Base-by-base conservation (phyloP, 2,329 filamentous ascomycete species). In the Aspergillus melleus region DNA sequence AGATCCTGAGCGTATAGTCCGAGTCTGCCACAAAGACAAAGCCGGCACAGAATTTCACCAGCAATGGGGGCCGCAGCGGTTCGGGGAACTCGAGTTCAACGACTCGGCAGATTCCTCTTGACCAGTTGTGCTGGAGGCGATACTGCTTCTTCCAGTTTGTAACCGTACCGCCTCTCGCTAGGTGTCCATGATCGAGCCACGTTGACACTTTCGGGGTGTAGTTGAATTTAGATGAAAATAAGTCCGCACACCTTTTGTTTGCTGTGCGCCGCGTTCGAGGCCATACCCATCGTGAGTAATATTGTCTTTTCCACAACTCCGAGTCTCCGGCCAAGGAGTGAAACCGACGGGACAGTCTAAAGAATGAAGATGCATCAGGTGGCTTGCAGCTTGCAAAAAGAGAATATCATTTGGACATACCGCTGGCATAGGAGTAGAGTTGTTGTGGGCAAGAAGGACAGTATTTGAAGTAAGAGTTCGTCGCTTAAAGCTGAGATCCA, bases 141-240 rank as follows among this genome's bases (percentile, higher is more conserved):
- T 96, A 98, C 69, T 95, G 90, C 62, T 86, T 84, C 79, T 96
- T 96, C 93, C 93, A 97, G 70, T 95, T 86, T 51, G 85, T 88
- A 20, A 77, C 70, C 6, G 72, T 74, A 12, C 80, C 81, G 60
- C 77, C 76, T 57, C 76, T 77, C 22, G 89, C 81, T 8, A 85
- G 70, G 60, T 84, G 80, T 42, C 83, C 79, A 62, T 89, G 85
- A 54, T 87, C 84, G 36, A 86, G 74, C 87, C 87, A 89, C 72
- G 80, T 84, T 12, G 85, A 84, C 9, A 83, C 70, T 57, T 80
- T 84, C 4, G 84, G 84, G 1, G 83, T 83, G 64, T 84, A 86
- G 51, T 76, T 74, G 9, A 81, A 68, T 30, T 74, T 79, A 9
- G 77, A 69, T 22, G 74, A 71, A 14, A 69, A 66, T 6, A 74